Base-by-base conservation (phyloP, 345 rosid genomes). In the Camelina hispida region DNA sequence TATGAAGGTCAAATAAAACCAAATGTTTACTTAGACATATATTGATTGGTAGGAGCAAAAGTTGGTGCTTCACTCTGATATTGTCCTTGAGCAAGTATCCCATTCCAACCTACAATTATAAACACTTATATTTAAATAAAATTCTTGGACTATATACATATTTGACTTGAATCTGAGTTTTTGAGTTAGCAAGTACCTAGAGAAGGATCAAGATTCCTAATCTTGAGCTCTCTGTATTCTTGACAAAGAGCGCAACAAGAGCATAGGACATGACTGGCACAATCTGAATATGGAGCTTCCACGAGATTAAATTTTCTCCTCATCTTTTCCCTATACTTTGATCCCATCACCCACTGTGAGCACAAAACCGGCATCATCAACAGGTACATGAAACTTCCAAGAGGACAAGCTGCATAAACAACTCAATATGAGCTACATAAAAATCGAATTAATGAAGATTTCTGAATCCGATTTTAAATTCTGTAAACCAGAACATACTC, bases 271-370 rank as follows among this genome's bases (percentile, higher is more conserved):
- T 83, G 86, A 57, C 82, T 17, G 6, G 65, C 70, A 61, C 78
- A 61, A 70, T 86, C 90, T 30, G 82, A 61, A 28, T 72, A 78
- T 12, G 85, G 85, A 65, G 79, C 87, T 72, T 86, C 89, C 48
- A 82, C 85, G 54, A 84, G 73, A 62, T 79, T 70, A 60, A 66
- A 78, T 10, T 57, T 79, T 74, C 73, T 84, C 38, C 90, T 82
- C 35, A 84, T 77, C 63, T 86, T 84, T 32, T 72, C 77, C 50
- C 90, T 78, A 69, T 81, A 81, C 80, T 75, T 83, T 40, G 83
- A 79, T 72, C 87, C 85, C 84, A 81, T 77, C 58, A 84, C 61
- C 86, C 89, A 86, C 6, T 82, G 87, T 53, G 83, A 80, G 53
- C 85, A 82, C 23, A 83, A 60, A 61, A 77, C 81, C 1, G 84